Base-by-base conservation (phyloP, 164 flowering plant species). In the Malania oleifera region DNA sequence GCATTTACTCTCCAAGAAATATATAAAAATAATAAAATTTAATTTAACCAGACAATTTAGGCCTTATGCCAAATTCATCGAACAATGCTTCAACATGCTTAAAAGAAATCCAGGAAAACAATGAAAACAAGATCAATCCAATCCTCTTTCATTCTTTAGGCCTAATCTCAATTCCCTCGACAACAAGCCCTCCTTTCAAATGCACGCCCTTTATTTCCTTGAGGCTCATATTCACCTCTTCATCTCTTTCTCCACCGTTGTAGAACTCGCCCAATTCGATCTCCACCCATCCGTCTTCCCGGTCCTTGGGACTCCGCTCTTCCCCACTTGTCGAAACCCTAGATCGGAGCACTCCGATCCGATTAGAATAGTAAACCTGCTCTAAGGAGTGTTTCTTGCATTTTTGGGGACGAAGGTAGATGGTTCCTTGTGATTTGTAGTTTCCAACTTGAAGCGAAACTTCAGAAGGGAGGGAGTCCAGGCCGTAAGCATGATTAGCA, bases 241-340 rank as follows among this genome's bases (percentile, higher is more conserved):
- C 44, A n/a, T 57, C 59, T 2, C 20, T 59, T 39, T 47, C 62
- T 2, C 34, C 72, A 26, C 50, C 57, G 15, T 14, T 68, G n/a
- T 44, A 70, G 46, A 81, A 79, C 35, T 63, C 69, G 9, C 89
- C 89, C 29, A 83, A 14, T 28, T 77, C 79, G 27, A 80, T 70
- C 78, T 79, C 78, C 57, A 76, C 49, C 85, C 85, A 81, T 1
- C 79, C 78, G 39, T 81, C 82, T 15, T 45, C 55, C 4, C 79
- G 60, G 14, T 61, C 64, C 2, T 50, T 0, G 6, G 52, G 20
- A 7, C 2, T 11, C 25, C 26, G 44, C 17, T 6, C 23, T 8
- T 67, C 54, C 7, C 29, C 51, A 5, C 35, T 28, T 0, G n/a
- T 13, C 4, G 5, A 7, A 5, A 60, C 56, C 54, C 55, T 61